phyloP scores from a whole-genome alignment of 1,284 basidiomycete species.

The Albatrellus sp. region DNA sequence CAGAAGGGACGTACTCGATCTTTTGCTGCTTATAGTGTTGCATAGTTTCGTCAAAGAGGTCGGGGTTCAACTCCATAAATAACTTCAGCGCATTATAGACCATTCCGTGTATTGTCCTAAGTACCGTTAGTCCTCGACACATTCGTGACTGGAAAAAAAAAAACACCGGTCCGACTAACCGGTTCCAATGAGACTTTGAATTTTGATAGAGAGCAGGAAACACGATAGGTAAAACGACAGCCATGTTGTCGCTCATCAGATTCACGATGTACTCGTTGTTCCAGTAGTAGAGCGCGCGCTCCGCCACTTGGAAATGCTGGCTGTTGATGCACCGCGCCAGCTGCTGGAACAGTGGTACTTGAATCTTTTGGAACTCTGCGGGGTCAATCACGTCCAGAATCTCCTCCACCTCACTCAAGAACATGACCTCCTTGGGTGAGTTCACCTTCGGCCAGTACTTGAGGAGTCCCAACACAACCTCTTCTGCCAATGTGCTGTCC shows the following conservation, averaged over 20 bases:
- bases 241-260: conserved; percentile 94
- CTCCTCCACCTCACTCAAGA: conserved; percentile 98
- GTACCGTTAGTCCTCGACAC: conserved; percentile 7
- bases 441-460: conserved; percentile 99
- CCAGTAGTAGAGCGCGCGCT: conserved; percentile 91
- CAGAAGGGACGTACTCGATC: conserved; percentile 48
- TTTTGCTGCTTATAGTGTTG: conserved; percentile 88
- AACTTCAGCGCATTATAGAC: conserved; percentile 97
- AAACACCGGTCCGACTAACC: conserved; percentile 56
- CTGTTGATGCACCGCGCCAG: conserved; percentile 96
- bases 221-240: conserved; percentile 86
- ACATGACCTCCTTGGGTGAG: conserved; percentile 99
- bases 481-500: conserved; percentile 85
- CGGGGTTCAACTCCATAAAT: conserved; percentile 99
- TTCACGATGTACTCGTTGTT: conserved; percentile 99
- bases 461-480: conserved; percentile 90
- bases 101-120: conserved; percentile 95
- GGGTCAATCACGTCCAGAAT: conserved; percentile 98
- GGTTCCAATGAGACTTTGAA: conserved; percentile 97
- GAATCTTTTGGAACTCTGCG: conserved; percentile 93
- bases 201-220: conserved; percentile 97
- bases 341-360: conserved; percentile 89
- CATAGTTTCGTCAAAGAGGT: conserved; percentile 89
- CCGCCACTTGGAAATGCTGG: conserved; percentile 98
- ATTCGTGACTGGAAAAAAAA: background rate